phyloP scores from a whole-genome alignment of 306 rosid species.

The Begonia loranthoides region DNA sequence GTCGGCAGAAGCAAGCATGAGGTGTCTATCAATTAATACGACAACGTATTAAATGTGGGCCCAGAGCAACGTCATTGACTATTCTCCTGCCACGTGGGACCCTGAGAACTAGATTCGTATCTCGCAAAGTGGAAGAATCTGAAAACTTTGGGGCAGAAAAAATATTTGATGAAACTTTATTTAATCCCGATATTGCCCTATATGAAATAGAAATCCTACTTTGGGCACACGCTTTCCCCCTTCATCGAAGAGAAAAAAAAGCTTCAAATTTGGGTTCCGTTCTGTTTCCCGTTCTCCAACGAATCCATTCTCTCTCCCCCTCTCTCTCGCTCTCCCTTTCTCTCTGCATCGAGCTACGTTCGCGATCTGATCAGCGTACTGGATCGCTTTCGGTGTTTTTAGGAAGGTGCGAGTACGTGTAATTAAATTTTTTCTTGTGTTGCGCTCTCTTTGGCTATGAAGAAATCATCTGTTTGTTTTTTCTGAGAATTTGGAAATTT shows the following conservation, averaged over 20 bases:
- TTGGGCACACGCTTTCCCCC: conserved; percentile 8
- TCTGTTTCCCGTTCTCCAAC: conserved; percentile 12
- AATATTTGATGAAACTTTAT: not conserved
- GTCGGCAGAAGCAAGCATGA: not conserved
- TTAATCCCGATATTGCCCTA: not conserved
- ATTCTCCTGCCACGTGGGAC: not conserved
- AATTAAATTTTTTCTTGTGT: too few relatives aligned
- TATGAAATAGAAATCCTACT: not conserved
- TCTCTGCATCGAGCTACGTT: conserved; percentile 42
- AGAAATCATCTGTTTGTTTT: too few relatives aligned
- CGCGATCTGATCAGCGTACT: conserved; percentile 20
- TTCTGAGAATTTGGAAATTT: too few relatives aligned
- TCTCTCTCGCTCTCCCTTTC: not conserved
- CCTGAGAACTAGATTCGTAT: not conserved
- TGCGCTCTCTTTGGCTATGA: too few relatives aligned
- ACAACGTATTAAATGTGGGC: not conserved
- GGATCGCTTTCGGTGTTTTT: conserved; percentile 2
- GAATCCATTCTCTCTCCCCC: not conserved
- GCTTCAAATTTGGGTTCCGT: conserved; percentile 17
- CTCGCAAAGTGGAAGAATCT: not conserved
- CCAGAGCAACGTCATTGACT: not conserved
- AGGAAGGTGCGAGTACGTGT: too few relatives aligned
- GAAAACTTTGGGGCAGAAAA: too few relatives aligned
- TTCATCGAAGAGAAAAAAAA: not conserved
- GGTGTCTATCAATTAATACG: not conserved